These are phyloP conservation scores for Zangia roseola DNA, from an alignment of 768 basidiomycete species.

Conservation along the genomic window DNA sequence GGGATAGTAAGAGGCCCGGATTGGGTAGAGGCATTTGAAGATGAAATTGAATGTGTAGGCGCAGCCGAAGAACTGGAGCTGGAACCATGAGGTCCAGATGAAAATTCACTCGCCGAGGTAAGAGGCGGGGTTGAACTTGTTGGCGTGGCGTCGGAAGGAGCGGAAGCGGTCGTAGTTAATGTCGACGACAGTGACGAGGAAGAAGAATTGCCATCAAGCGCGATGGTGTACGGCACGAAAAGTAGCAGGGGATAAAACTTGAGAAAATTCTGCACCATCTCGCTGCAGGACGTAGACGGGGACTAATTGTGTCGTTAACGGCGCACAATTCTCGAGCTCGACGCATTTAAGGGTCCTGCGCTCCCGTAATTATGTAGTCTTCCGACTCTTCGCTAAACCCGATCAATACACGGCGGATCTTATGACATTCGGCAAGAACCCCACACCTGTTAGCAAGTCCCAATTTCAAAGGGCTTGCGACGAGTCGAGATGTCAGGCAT, in stretches of 20 bases:
- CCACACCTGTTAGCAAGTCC: not conserved
- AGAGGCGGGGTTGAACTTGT: slow-evolving; percentile 1
- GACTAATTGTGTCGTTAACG: not conserved
- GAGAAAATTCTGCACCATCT: slow-evolving; percentile 20
- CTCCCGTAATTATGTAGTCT: not conserved
- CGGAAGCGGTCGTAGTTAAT: not conserved
- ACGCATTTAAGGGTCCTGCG: slow-evolving; percentile 5
- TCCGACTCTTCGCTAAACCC: not conserved
- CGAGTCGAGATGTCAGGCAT: not conserved
- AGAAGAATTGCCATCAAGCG: not conserved
- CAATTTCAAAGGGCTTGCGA: not conserved
- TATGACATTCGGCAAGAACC: not conserved
- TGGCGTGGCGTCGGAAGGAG: not conserved
- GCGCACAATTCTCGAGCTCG: too few species aligned
- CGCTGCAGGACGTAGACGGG: not conserved
- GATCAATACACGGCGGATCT: not conserved
- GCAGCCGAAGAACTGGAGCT: slow-evolving; percentile 10
- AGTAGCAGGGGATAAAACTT: slow-evolving; percentile 18
- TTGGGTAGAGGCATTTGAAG: slow-evolving; percentile 11
- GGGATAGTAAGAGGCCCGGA: slow-evolving; percentile 34
- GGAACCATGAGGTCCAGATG: not conserved
- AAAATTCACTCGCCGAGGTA: not conserved
- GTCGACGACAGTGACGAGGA: not conserved
- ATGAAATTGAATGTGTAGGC: slow-evolving; percentile 4
- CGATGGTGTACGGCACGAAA: slow-evolving; percentile 2